Conservation (phyloP, 257 asterid genomes). For the Jaltomata sinuosa region DNA sequence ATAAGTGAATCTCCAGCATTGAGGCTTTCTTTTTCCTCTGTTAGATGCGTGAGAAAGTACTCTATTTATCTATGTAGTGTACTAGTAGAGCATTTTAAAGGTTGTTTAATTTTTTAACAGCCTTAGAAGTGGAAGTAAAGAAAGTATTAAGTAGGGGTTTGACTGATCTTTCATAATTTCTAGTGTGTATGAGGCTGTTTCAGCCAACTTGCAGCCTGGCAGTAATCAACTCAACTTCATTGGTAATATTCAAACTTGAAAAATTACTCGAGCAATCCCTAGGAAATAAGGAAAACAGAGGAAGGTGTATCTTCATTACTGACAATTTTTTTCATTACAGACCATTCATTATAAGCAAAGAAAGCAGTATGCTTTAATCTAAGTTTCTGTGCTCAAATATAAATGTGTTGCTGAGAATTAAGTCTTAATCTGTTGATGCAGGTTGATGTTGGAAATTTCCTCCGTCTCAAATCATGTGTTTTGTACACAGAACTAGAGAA, state of each 20-base stretch:
- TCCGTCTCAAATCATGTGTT: constrained; percentile 81
- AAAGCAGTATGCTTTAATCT: neutral
- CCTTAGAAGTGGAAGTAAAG: neutral
- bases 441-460: constrained; percentile 96
- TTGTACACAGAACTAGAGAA: constrained; percentile 69
- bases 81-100: neutral
- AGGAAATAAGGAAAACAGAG: neutral
- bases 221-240: neutral
- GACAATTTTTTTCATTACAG: neutral
- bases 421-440: constrained; percentile 20
- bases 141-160: neutral
- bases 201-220: neutral
- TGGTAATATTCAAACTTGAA: neutral
- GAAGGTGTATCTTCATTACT: neutral
- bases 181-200: neutral
- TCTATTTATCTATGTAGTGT: neutral
- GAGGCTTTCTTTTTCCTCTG: neutral
- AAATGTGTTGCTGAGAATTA: neutral
- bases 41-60: neutral
- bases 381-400: neutral
- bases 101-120: neutral
- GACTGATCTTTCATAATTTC: neutral
- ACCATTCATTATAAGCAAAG: neutral
- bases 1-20: neutral
- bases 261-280: neutral